Evolutionary conservation across 768 basidiomycete species (phyloP).

Genomic region (Podaxis carcinomalis): DNA sequence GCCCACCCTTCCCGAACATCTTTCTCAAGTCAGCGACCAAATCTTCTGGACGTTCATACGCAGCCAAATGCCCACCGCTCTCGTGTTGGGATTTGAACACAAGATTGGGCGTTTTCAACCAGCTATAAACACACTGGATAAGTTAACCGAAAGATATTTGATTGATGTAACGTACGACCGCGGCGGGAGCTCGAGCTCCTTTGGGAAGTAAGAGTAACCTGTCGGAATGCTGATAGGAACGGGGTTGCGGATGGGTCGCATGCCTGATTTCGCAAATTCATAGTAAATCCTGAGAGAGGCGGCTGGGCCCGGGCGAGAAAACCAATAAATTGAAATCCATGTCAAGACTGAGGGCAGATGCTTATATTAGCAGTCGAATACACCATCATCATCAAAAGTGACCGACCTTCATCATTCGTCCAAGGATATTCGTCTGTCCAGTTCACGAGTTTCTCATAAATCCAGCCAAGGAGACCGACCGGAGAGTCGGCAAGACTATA

Average conservation of each 20-base stretch:
- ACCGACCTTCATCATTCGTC: conserved; percentile 48
- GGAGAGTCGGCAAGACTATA: conserved; percentile 57
- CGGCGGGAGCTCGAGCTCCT: conserved; percentile 33
- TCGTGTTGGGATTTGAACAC: conserved; percentile 48
- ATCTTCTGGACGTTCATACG: conserved; percentile 42
- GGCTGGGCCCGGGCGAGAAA: conserved; percentile 54
- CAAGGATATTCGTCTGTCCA: conserved; percentile 51
- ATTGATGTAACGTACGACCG: conserved; percentile 21
- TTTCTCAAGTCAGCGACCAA: conserved; percentile 46
- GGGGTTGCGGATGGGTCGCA: conserved; percentile 1
- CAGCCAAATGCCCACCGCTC: conserved; percentile 56
- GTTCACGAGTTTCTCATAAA: conserved; percentile 42
- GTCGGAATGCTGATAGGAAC: conserved; percentile 31
- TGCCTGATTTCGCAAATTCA: conserved; percentile 28
- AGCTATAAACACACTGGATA: conserved; percentile 28
- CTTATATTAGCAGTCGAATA: background rate
- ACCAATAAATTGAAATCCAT: conserved; percentile 57
- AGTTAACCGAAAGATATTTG: background rate
- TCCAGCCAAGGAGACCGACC: conserved; percentile 48
- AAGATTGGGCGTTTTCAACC: conserved; percentile 31
- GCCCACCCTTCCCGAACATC: conserved; percentile 53
- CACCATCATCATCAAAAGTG: background rate
- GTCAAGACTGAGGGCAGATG: conserved; percentile 37
- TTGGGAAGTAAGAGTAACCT: conserved; percentile 50
- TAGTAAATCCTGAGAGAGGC: conserved; percentile 59